A percentile compares a stretch with the other conserved stretches of the same genome.
These are phyloP conservation scores for Teratosphaeriaceae sp. DNA, from an alignment of 2,329 filamentous ascomycete species.

Conservation along the genomic window DNA sequence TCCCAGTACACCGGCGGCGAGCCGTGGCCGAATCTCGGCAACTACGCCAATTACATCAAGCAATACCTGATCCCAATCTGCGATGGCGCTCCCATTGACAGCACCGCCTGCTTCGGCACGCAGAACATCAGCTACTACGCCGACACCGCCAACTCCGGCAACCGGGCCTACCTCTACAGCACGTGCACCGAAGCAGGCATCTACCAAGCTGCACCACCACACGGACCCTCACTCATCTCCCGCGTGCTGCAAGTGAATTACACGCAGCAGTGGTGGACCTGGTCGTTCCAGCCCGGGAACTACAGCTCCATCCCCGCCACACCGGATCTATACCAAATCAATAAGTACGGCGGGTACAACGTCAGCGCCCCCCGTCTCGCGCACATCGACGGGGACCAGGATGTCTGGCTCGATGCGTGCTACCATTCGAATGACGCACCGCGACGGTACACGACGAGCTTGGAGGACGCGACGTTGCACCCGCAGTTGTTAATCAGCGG, in stretches of 20 bases:
- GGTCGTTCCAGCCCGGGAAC: conserved; percentile 45
- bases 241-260: conserved; percentile 43
- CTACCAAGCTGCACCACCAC: conserved; percentile 42
- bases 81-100: conserved; percentile 35
- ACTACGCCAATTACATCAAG: conserved; percentile 48
- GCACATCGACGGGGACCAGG: conserved; percentile 46
- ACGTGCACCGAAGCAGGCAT: conserved; percentile 40
- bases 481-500: conserved; percentile 47
- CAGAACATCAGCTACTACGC: conserved; percentile 41
- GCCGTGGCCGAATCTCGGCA: conserved; percentile 46
- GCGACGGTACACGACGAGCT: conserved; percentile 9
- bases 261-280: conserved; percentile 51
- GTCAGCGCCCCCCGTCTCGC: conserved; percentile 43
- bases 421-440: conserved; percentile 43
- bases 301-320: conserved; percentile 40
- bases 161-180: conserved; percentile 45
- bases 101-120: conserved; percentile 41
- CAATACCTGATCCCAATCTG: conserved; percentile 39
- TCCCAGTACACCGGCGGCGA: conserved; percentile 45
- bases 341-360: conserved; percentile 43
- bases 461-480: conserved; percentile 34
- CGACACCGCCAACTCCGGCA: conserved; percentile 34
- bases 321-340: conserved; percentile 38
- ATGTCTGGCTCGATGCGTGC: conserved; percentile 48
- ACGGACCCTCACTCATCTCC: conserved; percentile 42